A percentile compares a stretch with the other conserved stretches of the same genome.
These are phyloP conservation scores for Keithomyces neogunnii DNA, from an alignment of 2,329 filamentous ascomycete species.

Conservation along the genomic window DNA sequence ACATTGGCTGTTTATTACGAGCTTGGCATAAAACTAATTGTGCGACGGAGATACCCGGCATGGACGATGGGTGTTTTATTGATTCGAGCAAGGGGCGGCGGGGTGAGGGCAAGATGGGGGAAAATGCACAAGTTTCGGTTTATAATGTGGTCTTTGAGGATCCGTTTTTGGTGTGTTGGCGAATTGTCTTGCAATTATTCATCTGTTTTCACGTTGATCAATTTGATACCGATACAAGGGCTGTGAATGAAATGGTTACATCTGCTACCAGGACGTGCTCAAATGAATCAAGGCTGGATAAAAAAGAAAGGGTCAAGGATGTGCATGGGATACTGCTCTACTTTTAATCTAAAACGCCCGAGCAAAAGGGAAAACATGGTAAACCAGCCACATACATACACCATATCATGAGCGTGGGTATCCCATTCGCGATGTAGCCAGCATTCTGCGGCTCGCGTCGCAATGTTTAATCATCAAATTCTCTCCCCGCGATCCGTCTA, in stretches of 20 bases:
- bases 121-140: neutral
- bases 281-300: neutral
- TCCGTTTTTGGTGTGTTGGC: neutral
- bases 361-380: neutral
- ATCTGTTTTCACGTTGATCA: neutral
- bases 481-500: neutral
- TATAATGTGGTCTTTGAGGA: neutral
- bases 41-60: conserved; percentile 4
- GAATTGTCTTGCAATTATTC: neutral
- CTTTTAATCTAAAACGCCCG: neutral
- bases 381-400: neutral
- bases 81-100: neutral
- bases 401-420: neutral
- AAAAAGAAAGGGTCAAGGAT: neutral
- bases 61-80: neutral
- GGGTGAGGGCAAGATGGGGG: neutral
- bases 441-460: neutral
- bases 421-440: neutral
- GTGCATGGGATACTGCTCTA: neutral
- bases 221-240: neutral
- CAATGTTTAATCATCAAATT: neutral
- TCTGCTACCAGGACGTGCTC: neutral
- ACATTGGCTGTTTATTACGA: neutral
- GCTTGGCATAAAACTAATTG: neutral
- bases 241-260: neutral